Evolutionary conservation across 352 stramenopile genomes (phyloP).

Genomic region (Phytophthora vignae): DNA sequence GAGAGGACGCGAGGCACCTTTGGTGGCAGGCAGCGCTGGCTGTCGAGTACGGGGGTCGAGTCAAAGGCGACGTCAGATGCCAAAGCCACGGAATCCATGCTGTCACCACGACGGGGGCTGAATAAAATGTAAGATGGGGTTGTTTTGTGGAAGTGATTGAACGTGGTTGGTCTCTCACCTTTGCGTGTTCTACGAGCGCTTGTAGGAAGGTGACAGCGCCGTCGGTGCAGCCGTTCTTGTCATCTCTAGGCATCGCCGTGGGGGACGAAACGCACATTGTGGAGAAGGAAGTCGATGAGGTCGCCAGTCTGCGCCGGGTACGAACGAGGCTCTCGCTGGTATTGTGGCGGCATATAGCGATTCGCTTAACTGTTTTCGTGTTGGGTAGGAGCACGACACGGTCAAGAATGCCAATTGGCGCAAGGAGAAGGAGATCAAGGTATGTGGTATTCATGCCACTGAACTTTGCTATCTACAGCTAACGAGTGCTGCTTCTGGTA

Average conservation of each 20-base stretch:
- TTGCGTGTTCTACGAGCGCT: background rate
- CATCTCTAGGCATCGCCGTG: conserved; percentile 74
- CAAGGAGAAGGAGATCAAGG: conserved; percentile 79
- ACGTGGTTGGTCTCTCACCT: no score
- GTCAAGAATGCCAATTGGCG: conserved; percentile 72
- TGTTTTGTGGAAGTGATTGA: background rate
- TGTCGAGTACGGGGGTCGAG: conserved; percentile 44
- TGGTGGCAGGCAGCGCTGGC: conserved; percentile 78
- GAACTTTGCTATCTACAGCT: background rate
- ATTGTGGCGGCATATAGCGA: background rate
- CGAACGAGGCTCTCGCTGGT: conserved; percentile 1
- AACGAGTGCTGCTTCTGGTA: background rate
- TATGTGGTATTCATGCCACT: conserved; percentile 1
- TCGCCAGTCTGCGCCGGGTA: conserved; percentile 69
- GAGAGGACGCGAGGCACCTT: conserved; percentile 76
- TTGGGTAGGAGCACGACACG: conserved; percentile 64
- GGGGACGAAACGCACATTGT: conserved; percentile 84
- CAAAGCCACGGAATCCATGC: conserved; percentile 50
- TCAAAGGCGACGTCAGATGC: conserved; percentile 40
- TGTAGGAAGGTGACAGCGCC: conserved; percentile 68
- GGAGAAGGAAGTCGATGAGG: conserved; percentile 82
- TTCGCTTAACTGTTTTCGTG: background rate
- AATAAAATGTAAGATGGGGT: conserved; percentile 47
- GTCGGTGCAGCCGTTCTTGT: conserved; percentile 77
- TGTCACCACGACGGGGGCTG: conserved; percentile 53